Evolutionary conservation across 257 asterid species (phyloP), one percentile per base, ranked within the genome.

Genomic region (Osmanthus fragrans): DNA sequence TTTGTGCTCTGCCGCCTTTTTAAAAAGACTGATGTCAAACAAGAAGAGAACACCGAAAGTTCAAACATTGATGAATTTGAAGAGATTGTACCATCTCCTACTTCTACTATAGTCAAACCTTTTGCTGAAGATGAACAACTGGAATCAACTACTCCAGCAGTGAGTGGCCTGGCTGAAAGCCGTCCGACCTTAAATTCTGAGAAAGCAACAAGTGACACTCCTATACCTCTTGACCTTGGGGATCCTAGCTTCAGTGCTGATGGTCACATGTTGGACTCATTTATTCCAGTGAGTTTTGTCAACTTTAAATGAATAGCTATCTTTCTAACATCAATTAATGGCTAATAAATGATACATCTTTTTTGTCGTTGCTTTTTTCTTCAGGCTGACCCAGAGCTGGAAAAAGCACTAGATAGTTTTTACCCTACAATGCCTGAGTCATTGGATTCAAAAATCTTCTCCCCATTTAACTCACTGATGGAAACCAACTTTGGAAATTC

Each of bases 1-100:
- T 96, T 77, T 88, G 96, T 96, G 73, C 97, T 96, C 36, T 93
- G 97, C 82, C 97, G 99, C 84, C 27, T 96, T 74, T 93, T 93
- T 69, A 92, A 81, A 78, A 96, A 93, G 94, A 80, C 81, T 68
- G 97, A 88, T 69, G 75, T 88, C 74, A 92, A 85, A 82, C 86
- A 63, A 84, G 98, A 96, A 54, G 93, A 87, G 76, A 74, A 47
- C 69, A 49, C 73, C 72, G 96, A 85, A 65, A 75, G 66, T 77
- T 77, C 97, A 33, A 87, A 84, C 75, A 39, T 75, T 18, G 87
- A 79, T 13, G 93, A 84, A 76, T 84, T 33, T 85, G 97, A 88
- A 80, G 86, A 80, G 77, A 86, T 63, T 21, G 74, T 70, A 72
- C 75, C 82, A 71, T 86, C 97, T 82, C 91, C 96, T 12, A 60